A percentile compares a stretch with the other conserved stretches of the same genome.
Evolutionary conservation across 2,329 filamentous ascomycete species (phyloP).

Genomic region (Truncatella angustata): DNA sequence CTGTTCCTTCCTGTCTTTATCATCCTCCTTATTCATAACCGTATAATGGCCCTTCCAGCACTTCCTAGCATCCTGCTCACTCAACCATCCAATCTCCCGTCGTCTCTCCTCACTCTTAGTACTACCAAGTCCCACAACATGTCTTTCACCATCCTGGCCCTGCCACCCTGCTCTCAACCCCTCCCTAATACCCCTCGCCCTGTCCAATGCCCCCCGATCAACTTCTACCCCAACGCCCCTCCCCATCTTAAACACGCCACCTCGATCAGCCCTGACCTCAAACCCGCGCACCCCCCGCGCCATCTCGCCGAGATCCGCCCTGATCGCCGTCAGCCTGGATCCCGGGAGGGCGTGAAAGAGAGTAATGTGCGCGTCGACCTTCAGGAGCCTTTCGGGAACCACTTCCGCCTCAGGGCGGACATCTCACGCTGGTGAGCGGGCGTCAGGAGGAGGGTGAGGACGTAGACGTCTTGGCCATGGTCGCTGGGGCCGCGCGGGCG

Average conservation of each 20-base stretch:
- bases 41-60: conserved; percentile 18
- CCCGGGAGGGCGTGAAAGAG: conserved; percentile 19
- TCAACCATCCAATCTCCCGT: conserved; percentile 16
- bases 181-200: conserved; percentile 8
- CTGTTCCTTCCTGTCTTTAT: conserved; percentile 8
- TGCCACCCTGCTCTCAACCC: conserved; percentile 10
- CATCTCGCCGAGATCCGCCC: conserved; percentile 5
- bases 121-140: neutral
- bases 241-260: conserved; percentile 11
- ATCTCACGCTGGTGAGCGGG: conserved; percentile 10
- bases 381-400: conserved; percentile 15
- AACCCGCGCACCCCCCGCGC: conserved; percentile 6
- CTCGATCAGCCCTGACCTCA: conserved; percentile 2
- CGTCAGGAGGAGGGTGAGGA: conserved; percentile 15
- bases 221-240: conserved; percentile 13
- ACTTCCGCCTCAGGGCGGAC: conserved; percentile 13
- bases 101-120: no score
- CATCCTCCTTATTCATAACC: conserved; percentile 17
- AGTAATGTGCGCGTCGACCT: conserved; percentile 18
- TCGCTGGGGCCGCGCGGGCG: neutral
- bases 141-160: neutral
- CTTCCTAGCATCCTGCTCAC: conserved; percentile 13
- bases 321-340: conserved; percentile 8
- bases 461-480: conserved; percentile 13
- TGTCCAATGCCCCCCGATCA: conserved; percentile 5